Evolutionary conservation across 2,329 filamentous ascomycete species (phyloP).

Genomic region (Stemphylium vesicarium): DNA sequence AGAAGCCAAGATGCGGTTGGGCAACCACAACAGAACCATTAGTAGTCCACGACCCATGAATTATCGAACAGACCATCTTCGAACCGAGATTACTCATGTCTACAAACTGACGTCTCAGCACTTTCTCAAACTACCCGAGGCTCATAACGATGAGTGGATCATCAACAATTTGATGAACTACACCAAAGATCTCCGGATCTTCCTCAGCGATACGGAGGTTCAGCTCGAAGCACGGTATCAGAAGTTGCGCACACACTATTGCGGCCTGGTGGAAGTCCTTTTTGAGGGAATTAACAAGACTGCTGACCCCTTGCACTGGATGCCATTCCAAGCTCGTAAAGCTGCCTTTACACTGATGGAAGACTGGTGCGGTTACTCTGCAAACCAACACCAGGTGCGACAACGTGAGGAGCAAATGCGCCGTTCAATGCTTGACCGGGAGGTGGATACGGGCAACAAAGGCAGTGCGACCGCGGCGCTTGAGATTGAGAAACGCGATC

Average conservation of each 20-base stretch:
- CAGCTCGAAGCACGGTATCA: conserved; percentile 96
- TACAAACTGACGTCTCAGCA: conserved; percentile 92
- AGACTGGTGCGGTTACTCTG: conserved; percentile 97
- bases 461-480: conserved; percentile 84
- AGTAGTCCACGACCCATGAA: conserved; percentile 79
- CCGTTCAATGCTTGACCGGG: conserved; percentile 80
- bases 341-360: conserved; percentile 97
- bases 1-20: conserved; percentile 81
- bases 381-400: conserved; percentile 82
- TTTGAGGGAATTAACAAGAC: conserved; percentile 91
- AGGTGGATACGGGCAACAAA: conserved; percentile 73
- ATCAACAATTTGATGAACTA: conserved; percentile 87
- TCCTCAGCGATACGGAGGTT: conserved; percentile 92
- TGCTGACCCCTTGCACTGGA: conserved; percentile 86
- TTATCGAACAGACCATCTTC: conserved; percentile 81
- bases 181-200: conserved; percentile 89
- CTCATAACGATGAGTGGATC: conserved; percentile 89
- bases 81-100: conserved; percentile 94
- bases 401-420: conserved; percentile 86
- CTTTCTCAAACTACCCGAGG: conserved; percentile 78
- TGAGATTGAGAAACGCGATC: conserved; percentile 95
- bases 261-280: conserved; percentile 88
- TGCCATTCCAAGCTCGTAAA: conserved; percentile 95
- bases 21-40: conserved; percentile 77
- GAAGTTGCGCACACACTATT: conserved; percentile 89